Evolutionary conservation across 2,329 filamentous ascomycete species (phyloP).

Genomic region (Alternaria conjuncta): DNA sequence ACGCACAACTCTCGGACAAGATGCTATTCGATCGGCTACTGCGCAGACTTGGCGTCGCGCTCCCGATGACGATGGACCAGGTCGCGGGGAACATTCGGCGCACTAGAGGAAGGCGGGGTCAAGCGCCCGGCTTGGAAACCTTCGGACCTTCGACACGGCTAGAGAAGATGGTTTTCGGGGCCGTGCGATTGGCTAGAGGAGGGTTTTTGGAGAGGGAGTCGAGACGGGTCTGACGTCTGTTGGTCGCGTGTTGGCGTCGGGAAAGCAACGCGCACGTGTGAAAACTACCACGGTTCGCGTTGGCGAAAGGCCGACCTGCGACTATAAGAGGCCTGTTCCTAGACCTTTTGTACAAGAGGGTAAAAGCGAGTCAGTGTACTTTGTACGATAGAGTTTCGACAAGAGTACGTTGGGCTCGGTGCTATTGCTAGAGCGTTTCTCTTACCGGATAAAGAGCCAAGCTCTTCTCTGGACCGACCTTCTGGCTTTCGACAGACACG

Average conservation of each 20-base stretch:
- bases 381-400: background rate
- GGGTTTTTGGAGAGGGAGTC: background rate
- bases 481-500: background rate
- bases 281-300: background rate
- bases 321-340: slow-evolving; percentile 6
- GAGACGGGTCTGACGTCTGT: slow-evolving; percentile 13
- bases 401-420: background rate
- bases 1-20: slow-evolving; percentile 10
- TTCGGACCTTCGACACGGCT: slow-evolving; percentile 31
- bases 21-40: slow-evolving; percentile 1
- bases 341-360: background rate
- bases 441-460: background rate
- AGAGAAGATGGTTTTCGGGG: slow-evolving; percentile 4
- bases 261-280: slow-evolving; percentile 5
- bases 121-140: slow-evolving; percentile 3
- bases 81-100: slow-evolving; percentile 32
- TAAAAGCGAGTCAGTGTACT: background rate
- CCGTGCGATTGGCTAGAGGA: slow-evolving; percentile 21
- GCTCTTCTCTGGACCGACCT: background rate
- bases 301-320: background rate
- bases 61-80: slow-evolving; percentile 1
- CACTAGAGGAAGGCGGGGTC: slow-evolving; percentile 29
- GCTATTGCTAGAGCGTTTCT: background rate
- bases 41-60: slow-evolving; percentile 6
- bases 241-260: slow-evolving; percentile 19